These are phyloP conservation scores for Macrophomina pseudophaseolina DNA, from an alignment of 2,329 filamentous ascomycete species.

Conservation along the genomic window DNA sequence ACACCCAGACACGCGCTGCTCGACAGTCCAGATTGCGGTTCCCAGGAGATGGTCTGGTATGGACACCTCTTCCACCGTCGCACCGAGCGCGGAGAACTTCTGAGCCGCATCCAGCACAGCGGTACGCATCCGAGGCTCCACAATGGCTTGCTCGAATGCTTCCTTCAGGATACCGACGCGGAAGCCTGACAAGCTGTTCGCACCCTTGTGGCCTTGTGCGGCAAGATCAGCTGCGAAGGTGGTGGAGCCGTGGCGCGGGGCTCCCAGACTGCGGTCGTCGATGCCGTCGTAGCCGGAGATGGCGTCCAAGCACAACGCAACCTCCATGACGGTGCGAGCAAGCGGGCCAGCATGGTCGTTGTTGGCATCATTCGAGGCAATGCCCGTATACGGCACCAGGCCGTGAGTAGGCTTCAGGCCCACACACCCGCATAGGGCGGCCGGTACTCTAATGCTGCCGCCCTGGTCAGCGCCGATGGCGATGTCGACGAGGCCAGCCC, in stretches of 20 bases:
- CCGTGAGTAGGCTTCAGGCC: conserved; percentile 55
- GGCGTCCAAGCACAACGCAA: conserved; percentile 37
- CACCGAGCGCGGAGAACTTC: conserved; percentile 53
- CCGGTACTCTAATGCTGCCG: conserved; percentile 46
- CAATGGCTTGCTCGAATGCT: conserved; percentile 32
- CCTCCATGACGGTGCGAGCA: conserved; percentile 34
- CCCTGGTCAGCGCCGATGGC: conserved; percentile 48
- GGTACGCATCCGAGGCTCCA: conserved; percentile 47
- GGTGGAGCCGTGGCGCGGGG: conserved; percentile 35
- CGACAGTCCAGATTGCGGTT: conserved; percentile 54
- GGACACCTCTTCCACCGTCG: conserved; percentile 52
- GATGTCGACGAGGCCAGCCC: conserved; percentile 44
- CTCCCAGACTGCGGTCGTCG: conserved; percentile 39
- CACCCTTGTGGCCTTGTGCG: background rate
- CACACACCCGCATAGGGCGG: conserved; percentile 43
- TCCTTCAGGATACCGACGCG: conserved; percentile 37
- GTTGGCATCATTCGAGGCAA: conserved; percentile 42
- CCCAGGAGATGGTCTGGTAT: conserved; percentile 56
- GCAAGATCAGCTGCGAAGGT: conserved; percentile 31
- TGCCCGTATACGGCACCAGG: conserved; percentile 57
- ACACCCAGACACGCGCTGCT: conserved; percentile 40
- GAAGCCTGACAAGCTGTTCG: conserved; percentile 31
- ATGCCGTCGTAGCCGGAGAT: conserved; percentile 39
- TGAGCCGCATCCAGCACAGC: conserved; percentile 49
- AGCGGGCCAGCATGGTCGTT: conserved; percentile 51